phyloP scores from a whole-genome alignment of 345 rosid species.

The Erodium maritimum region DNA sequence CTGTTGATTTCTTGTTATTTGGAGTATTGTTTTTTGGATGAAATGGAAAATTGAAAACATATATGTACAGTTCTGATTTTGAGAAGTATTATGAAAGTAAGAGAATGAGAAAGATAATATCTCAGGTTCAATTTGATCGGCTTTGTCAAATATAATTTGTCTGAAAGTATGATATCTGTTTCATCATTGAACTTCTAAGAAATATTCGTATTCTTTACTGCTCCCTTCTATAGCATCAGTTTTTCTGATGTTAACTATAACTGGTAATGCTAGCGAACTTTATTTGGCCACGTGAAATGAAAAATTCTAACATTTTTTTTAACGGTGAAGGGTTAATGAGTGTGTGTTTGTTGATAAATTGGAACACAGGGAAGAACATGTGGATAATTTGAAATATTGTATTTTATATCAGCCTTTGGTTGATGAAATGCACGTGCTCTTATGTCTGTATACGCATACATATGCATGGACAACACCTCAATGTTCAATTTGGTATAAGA shows the following conservation, averaged over 20 bases:
- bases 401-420: neutral
- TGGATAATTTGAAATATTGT: neutral
- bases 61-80: neutral
- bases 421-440: neutral
- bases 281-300: neutral
- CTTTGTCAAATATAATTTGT: neutral
- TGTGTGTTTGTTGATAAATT: no score
- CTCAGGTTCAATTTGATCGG: neutral
- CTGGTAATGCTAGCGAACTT: neutral
- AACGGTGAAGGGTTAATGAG: no score
- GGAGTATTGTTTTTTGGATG: neutral
- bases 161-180: neutral
- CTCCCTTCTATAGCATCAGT: neutral
- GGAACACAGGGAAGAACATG: no score
- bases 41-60: neutral
- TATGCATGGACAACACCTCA: neutral
- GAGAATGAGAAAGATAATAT: neutral
- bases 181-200: neutral
- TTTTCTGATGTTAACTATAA: neutral
- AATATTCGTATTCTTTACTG: neutral
- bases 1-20: neutral
- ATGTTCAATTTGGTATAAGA: neutral
- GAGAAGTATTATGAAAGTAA: neutral
- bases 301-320: neutral
- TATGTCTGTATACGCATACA: neutral